These are phyloP conservation scores for Mycena rosella DNA, from an alignment of 768 basidiomycete genomes.

Conservation along the genomic window DNA sequence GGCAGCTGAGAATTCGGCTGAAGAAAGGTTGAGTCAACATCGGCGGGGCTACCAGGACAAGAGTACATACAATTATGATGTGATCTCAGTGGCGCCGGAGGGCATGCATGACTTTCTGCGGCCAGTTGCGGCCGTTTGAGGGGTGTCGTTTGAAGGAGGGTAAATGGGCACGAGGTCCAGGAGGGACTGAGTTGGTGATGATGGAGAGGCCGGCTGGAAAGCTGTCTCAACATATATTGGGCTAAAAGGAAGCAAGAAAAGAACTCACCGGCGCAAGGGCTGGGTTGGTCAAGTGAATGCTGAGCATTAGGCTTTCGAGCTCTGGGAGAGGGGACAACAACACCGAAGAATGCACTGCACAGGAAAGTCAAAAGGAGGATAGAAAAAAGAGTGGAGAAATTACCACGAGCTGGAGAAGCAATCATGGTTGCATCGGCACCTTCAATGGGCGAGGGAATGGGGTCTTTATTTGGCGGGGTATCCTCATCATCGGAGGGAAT, in stretches of 20 bases:
- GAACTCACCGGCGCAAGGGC: background rate
- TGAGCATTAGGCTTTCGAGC: conserved; percentile 6
- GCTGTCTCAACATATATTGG: background rate
- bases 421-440: background rate
- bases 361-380: background rate
- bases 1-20: background rate
- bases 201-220: conserved; percentile 7
- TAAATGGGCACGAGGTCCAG: conserved; percentile 8
- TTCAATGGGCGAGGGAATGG: background rate
- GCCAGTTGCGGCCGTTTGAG: background rate
- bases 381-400: background rate
- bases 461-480: no score
- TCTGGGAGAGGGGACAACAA: background rate
- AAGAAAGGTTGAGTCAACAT: no score
- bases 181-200: background rate
- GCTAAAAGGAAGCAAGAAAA: background rate
- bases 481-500: background rate
- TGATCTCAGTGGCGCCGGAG: background rate
- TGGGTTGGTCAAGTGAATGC: no score
- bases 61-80: background rate
- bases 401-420: background rate
- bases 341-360: background rate
- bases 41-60: no score
- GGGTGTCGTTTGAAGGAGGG: background rate
- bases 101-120: background rate